Evolutionary conservation across 2,329 filamentous ascomycete species (phyloP).

Genomic region (Xylaria sp.): DNA sequence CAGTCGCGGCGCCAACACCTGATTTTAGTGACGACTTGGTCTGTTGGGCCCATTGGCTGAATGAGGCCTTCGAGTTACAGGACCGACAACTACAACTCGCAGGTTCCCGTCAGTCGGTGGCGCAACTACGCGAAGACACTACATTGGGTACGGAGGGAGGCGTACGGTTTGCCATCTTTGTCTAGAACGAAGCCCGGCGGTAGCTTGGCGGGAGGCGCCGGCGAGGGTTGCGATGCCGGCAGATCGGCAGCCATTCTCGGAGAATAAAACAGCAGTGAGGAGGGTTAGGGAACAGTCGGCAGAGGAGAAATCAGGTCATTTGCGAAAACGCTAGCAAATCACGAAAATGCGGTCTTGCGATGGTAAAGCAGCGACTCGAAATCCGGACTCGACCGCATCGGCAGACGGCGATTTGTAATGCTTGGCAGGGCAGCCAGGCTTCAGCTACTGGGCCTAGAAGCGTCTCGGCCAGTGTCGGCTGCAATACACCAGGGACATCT

Average conservation of each 20-base stretch:
- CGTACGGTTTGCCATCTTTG: conserved; percentile 84
- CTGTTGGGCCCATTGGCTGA: conserved; percentile 68
- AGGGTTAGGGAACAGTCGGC: background rate
- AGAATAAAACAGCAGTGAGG: background rate
- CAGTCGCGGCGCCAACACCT: conserved; percentile 47
- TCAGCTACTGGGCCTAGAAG: conserved; percentile 14
- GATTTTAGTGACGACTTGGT: conserved; percentile 56
- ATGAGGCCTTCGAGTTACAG: conserved; percentile 72
- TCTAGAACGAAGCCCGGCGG: conserved; percentile 79
- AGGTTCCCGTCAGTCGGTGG: conserved; percentile 18
- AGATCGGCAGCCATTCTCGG: conserved; percentile 53
- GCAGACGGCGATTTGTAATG: conserved; percentile 43
- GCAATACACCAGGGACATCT: conserved; percentile 9
- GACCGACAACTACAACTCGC: conserved; percentile 68
- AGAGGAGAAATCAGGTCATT: conserved; percentile 29
- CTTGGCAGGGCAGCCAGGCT: conserved; percentile 16
- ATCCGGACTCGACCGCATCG: conserved; percentile 30
- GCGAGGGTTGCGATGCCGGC: conserved; percentile 45
- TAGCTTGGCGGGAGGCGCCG: conserved; percentile 60
- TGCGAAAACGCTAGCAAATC: conserved; percentile 23
- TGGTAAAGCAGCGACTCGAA: background rate
- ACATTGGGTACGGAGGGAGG: background rate
- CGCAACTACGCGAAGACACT: background rate
- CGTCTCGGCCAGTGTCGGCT: conserved; percentile 13
- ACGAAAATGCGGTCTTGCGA: conserved; percentile 15